Evolutionary conservation across 345 rosid species (phyloP).

Genomic region (Melastoma malabathricum): DNA sequence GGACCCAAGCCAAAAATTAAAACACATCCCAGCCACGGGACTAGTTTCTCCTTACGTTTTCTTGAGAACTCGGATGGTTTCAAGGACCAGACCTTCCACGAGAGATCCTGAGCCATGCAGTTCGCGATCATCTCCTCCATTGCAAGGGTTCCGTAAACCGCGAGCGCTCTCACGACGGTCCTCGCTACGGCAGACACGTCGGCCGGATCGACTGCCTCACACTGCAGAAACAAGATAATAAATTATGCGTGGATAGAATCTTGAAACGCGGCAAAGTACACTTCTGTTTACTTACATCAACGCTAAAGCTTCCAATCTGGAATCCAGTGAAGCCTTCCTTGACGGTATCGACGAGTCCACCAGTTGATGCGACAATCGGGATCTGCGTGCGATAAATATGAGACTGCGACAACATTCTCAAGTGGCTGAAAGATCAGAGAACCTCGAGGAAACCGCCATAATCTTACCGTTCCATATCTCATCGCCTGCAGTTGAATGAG

Average conservation of each 20-base stretch:
- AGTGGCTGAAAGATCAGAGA: too few species aligned
- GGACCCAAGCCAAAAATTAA: too few species aligned
- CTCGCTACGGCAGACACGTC: conserved; percentile 57
- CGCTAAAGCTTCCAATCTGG: conserved; percentile 72
- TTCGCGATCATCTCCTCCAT: conserved; percentile 65
- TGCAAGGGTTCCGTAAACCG: conserved; percentile 41
- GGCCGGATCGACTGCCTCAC: conserved; percentile 64
- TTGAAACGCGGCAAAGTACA: too few species aligned
- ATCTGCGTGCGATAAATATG: conserved; percentile 21
- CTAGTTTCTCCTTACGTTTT: background rate
- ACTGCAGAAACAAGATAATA: conserved; percentile 22
- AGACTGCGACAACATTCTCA: background rate
- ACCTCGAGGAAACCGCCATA: too few species aligned
- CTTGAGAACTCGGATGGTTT: background rate
- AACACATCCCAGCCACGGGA: background rate
- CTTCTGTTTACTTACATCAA: conserved; percentile 34
- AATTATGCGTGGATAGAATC: background rate
- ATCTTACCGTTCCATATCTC: conserved; percentile 86
- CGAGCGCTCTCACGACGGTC: conserved; percentile 46
- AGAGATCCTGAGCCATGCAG: conserved; percentile 84
- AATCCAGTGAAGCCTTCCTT: conserved; percentile 87
- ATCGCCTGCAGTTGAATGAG: conserved; percentile 92
- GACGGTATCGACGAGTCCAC: conserved; percentile 90
- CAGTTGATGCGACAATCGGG: conserved; percentile 85
- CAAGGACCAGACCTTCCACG: conserved; percentile 68